Base-by-base conservation (phyloP, 2,329 filamentous ascomycete genomes). In the Fusarium ambrosium region DNA sequence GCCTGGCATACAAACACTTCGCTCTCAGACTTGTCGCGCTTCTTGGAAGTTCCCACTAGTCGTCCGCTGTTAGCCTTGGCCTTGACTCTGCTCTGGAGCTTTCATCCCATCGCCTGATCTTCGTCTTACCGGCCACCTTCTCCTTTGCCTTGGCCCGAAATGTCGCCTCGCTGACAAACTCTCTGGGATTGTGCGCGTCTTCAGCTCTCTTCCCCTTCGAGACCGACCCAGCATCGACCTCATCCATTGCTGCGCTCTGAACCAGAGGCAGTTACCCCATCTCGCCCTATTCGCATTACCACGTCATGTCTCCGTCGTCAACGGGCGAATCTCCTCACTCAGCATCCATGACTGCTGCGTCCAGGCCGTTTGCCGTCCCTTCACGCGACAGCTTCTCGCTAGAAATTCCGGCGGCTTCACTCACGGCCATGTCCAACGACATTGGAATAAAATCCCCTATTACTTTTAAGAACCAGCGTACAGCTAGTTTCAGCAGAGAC, bases 291-390 rank as follows among this genome's bases (percentile, higher is more conserved):
- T 68, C 73, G 64, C 78, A 74, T 41, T 71, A 73, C 60, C 77
- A 79, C 78, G 83, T 81, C 79, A 88, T 89, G 87, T 85, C 87
- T 81, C 87, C 87, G 79, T 89, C 87, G 41, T 89, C 87, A 78
- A 88, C 86, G 75, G 86, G 85, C 79, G 87, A 88, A 81, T 89
- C 88, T 72, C 86, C 87, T 75, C 84, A 82, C 69, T 87, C 87
- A 68, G 80, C 79, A 55, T 80, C 80, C 36, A 81, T 80, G 51
- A 55, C 51, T 61, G 82, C 81, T 59, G 82, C 82, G 37, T 80
- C 83, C 70, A 84, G 85, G 74, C 82, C 82, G 34, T 89, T 86
- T 71, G 82, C 85, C n/a, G 75, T 87, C 62, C 84, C 85, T 24
- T 84, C 82, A 37, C 83, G 87, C 74, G 86, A 88, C 51, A 83